Conservation (phyloP, 163 green algal genomes). For the Chloromonas sp. region DNA sequence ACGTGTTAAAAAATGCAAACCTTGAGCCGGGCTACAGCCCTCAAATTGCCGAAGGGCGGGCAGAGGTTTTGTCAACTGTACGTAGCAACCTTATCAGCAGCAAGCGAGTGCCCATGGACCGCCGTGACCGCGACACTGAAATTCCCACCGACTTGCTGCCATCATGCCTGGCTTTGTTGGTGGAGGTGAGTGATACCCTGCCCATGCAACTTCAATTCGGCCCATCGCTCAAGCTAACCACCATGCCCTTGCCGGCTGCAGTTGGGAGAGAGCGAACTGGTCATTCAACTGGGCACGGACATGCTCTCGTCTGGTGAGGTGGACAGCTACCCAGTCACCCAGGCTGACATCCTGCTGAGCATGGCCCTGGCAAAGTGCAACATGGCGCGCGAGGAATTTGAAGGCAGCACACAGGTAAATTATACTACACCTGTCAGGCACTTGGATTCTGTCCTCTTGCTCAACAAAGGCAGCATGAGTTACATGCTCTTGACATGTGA, state of each 20-base stretch:
- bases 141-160: constrained; percentile 27
- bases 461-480: too few species aligned
- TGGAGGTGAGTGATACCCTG: constrained; percentile 17
- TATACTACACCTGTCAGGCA: too few species aligned
- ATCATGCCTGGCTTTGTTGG: constrained; percentile 18
- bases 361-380: constrained; percentile 31
- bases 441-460: too few species aligned
- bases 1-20: constrained; percentile 8
- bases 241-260: neutral
- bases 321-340: neutral
- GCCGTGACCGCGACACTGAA: constrained; percentile 3
- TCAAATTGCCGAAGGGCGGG: neutral
- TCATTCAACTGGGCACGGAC: constrained; percentile 15
- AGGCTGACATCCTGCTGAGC: constrained; percentile 26
- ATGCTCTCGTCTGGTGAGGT: constrained; percentile 12
- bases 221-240: too few species aligned
- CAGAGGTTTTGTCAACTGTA: constrained; percentile 20
- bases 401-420: constrained; percentile 13
- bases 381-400: constrained; percentile 21
- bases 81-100: constrained; percentile 16
- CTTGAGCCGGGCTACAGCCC: constrained; percentile 26
- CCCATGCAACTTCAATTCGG: neutral
- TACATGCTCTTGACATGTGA: too few species aligned
- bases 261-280: constrained; percentile 25
- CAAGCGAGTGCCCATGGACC: constrained; percentile 16